Evolutionary conservation across 768 basidiomycete species (phyloP).

Genomic region (Russula vinacea): DNA sequence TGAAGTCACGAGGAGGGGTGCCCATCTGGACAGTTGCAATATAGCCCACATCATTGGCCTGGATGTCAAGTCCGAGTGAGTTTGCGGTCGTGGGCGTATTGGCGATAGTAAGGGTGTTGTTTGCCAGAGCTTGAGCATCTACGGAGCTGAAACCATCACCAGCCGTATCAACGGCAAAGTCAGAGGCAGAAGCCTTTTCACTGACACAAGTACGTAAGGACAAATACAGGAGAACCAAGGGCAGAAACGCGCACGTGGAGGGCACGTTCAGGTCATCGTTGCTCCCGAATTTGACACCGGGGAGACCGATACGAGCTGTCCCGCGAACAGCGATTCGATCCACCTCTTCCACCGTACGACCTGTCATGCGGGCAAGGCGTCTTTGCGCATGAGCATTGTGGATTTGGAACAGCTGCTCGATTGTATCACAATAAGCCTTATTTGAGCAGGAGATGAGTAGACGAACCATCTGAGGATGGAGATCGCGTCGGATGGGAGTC

Average conservation of each 20-base stretch:
- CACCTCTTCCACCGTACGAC: slow-evolving; percentile 46
- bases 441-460: too few species aligned
- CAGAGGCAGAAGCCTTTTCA: slow-evolving; percentile 2
- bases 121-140: slow-evolving; percentile 39
- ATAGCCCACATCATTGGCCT: slow-evolving; percentile 58
- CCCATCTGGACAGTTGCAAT: slow-evolving; percentile 45
- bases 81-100: slow-evolving; percentile 44
- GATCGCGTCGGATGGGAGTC: slow-evolving; percentile 34
- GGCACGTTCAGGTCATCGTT: slow-evolving; percentile 27
- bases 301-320: not conserved
- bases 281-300: slow-evolving; percentile 21
- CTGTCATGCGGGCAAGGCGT: slow-evolving; percentile 68
- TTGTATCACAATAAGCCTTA: not conserved
- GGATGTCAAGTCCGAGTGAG: slow-evolving; percentile 67
- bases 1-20: slow-evolving; percentile 44
- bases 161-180: slow-evolving; percentile 27
- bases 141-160: slow-evolving; percentile 38
- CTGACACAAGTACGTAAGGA: slow-evolving; percentile 8
- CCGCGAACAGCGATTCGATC: slow-evolving; percentile 40
- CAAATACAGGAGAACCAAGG: not conserved
- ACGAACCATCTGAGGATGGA: slow-evolving; percentile 47
- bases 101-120: slow-evolving; percentile 44
- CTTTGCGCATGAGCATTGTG: slow-evolving; percentile 61
- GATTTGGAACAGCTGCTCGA: slow-evolving; percentile 60
- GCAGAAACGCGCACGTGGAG: slow-evolving; percentile 1